Conservation (phyloP, 179 eudicot species). For the Spergularia azorica region DNA sequence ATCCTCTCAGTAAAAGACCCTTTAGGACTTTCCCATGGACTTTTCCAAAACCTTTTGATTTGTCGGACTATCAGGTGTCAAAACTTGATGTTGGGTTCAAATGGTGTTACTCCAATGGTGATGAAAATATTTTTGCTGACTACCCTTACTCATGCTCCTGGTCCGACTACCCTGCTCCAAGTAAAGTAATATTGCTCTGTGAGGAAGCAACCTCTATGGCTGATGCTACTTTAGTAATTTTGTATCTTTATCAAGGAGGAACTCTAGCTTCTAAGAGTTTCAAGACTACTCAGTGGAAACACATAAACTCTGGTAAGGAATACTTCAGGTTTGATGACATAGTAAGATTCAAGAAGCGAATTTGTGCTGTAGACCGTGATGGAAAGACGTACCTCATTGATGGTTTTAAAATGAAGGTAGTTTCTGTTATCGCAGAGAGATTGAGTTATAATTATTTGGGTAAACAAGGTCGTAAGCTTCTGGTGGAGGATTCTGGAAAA, state of each 20-base stretch:
- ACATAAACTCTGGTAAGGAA: not conserved
- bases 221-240: not conserved
- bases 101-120: not conserved
- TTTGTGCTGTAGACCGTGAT: constrained; percentile 9
- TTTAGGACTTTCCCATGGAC: not conserved
- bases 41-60: constrained; percentile 13
- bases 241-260: constrained; percentile 9
- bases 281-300: not conserved
- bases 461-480: not conserved
- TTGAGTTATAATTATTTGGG: not conserved
- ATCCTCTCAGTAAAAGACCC: constrained; percentile 3
- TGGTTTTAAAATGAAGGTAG: not conserved
- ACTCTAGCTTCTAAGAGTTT: not conserved
- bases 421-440: not conserved
- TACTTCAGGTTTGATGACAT: constrained; percentile 9
- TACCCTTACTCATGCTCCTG: not conserved
- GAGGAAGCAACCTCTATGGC: not conserved
- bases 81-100: not conserved
- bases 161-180: not conserved
- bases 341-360: not conserved
- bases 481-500: constrained; percentile 18
- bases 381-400: constrained; percentile 21
- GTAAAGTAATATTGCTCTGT: not conserved
- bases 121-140: not conserved
- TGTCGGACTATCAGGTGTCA: not conserved